Evolutionary conservation across 495 filamentous ascomycete species (phyloP), one percentile per base, ranked within the genome.

Genomic region (Podospora tetraspora): DNA sequence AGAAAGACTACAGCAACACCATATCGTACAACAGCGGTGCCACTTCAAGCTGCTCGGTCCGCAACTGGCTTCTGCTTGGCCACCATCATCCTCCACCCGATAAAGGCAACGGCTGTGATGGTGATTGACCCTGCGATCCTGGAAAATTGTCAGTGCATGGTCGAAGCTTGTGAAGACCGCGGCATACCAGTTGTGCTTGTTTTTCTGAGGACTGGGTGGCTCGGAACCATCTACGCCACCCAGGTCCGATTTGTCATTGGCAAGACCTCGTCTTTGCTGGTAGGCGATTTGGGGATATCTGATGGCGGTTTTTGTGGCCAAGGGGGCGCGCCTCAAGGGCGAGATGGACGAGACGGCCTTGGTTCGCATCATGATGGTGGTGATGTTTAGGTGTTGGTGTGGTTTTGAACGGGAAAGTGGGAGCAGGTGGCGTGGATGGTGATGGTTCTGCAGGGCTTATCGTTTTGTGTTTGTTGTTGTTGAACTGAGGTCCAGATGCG

Each of bases 1-100:
- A 30, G 29, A 43, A 43, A 19, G 34, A 19, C 34, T 52, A 52
- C 43, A 8, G 19, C 19, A 52, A 43, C 34, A 12, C 34, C 43
- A 8, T 52, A n/a, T 52, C 16, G 32, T 34, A 34, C 30, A 34
- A 25, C 25, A 3, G 25, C 25, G 25, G 25, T 25, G 25, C 25
- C 25, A 25, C 3, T 34, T 52, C 19, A 52, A n/a, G 43, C 43
- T 8, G 43, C 43, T 2, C 43, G 16, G 43, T 52, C 43, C 1
- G 43, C 43, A n/a, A 12, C 16, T 8, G 16, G 52, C 63, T 21
- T 65, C 52, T 29, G 0, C 25, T 65, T 65, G 24, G 63, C 63
- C 24, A 34, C 63, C 25, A 43, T 32, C 63, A 65, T 65, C 63
- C 63, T 65, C 63, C 63, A 65, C 1, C 27, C 52, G 32, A 65